These are phyloP conservation scores for Apiotrichum sp. DNA, from an alignment of 1,284 basidiomycete genomes.

Conservation along the genomic window DNA sequence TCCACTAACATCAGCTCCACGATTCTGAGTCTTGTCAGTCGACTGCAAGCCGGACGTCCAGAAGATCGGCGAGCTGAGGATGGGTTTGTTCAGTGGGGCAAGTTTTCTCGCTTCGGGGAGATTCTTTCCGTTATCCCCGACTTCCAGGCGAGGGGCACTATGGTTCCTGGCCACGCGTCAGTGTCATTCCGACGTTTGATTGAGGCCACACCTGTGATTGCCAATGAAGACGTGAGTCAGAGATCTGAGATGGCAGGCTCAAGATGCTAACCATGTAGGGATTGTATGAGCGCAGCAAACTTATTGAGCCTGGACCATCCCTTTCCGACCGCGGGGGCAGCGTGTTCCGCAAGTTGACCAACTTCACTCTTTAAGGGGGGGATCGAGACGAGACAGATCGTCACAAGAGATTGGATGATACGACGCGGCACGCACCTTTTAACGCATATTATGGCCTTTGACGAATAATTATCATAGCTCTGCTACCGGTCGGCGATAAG, in stretches of 20 bases:
- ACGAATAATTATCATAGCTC: not conserved
- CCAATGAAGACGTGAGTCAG: slow-evolving; percentile 38
- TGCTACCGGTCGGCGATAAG: not conserved
- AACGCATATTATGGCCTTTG: not conserved
- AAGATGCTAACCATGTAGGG: slow-evolving; percentile 19
- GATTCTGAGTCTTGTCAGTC: slow-evolving; percentile 28
- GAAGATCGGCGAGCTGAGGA: slow-evolving; percentile 34
- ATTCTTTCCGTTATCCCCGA: slow-evolving; percentile 33
- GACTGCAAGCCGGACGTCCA: slow-evolving; percentile 30
- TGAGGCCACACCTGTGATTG: slow-evolving; percentile 33
- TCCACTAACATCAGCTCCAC: slow-evolving; percentile 18
- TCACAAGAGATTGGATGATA: not conserved
- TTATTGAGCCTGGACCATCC: slow-evolving; percentile 20
- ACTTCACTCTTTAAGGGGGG: slow-evolving; percentile 6
- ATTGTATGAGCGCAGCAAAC: slow-evolving; percentile 28
- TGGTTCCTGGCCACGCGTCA: slow-evolving; percentile 20
- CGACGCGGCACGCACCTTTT: not conserved
- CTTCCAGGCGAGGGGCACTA: slow-evolving; percentile 32
- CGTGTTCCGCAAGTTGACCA: slow-evolving; percentile 19
- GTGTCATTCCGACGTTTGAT: slow-evolving; percentile 27
- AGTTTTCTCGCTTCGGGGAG: slow-evolving; percentile 38
- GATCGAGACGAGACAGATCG: not conserved
- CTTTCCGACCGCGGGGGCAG: slow-evolving; percentile 1
- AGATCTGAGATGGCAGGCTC: not conserved
- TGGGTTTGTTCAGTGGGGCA: slow-evolving; percentile 37